phyloP scores from a whole-genome alignment of 2,329 filamentous ascomycete species.

The Mollisiaceae sp. region DNA sequence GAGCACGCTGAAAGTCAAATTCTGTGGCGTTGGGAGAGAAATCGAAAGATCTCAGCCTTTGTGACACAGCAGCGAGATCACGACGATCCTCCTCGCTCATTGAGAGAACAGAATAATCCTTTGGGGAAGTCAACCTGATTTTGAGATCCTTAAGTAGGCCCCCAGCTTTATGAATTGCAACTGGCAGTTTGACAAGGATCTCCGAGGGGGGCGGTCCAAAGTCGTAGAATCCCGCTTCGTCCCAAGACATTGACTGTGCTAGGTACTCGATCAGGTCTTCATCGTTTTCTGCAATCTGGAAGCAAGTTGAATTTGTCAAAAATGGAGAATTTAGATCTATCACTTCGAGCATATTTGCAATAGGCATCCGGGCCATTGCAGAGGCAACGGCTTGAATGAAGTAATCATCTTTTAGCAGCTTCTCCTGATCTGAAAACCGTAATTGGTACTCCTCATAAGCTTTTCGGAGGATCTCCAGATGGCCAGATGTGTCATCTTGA shows the following conservation, averaged over 20 bases:
- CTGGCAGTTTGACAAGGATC: neutral
- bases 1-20: neutral
- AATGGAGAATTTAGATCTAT: neutral
- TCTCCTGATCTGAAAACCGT: neutral
- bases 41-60: no score
- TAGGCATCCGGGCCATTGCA: neutral
- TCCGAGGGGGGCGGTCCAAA: neutral
- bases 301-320: neutral
- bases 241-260: neutral
- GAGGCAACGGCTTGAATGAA: neutral
- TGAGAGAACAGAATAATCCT: neutral
- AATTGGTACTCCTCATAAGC: neutral
- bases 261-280: neutral
- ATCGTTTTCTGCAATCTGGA: neutral
- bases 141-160: neutral
- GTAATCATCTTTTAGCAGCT: neutral
- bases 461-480: neutral
- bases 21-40: no score
- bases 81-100: neutral
- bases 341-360: neutral
- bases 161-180: neutral
- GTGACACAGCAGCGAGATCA: neutral
- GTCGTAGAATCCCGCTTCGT: neutral
- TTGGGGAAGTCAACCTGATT: neutral
- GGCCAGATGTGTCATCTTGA: neutral